Evolutionary conservation across 768 basidiomycete species (phyloP).

Genomic region (Pleurotus djamor): DNA sequence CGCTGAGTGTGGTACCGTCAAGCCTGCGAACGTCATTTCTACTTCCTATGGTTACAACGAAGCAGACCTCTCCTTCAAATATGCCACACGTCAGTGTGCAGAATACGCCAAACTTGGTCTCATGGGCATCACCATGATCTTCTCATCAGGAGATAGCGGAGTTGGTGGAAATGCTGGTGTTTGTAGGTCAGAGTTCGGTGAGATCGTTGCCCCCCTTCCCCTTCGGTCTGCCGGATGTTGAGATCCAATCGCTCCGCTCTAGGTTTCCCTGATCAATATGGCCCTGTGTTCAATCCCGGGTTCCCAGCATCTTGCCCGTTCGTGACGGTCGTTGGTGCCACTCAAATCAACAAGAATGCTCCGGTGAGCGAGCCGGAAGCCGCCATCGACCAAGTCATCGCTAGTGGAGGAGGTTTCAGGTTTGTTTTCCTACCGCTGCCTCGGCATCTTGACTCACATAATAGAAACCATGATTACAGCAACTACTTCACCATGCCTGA

Average conservation of each 20-base stretch:
- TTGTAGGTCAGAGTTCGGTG: slow-evolving; percentile 44
- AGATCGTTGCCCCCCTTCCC: not conserved
- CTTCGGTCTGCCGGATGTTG: not conserved
- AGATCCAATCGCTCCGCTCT: too few species aligned
- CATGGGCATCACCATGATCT: slow-evolving; percentile 57
- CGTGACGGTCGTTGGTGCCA: slow-evolving; percentile 39
- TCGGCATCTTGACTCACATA: not conserved
- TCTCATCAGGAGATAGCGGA: slow-evolving; percentile 60
- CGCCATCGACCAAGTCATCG: slow-evolving; percentile 34
- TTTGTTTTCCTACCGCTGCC: not conserved
- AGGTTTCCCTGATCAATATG: slow-evolving; percentile 7
- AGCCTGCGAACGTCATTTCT: slow-evolving; percentile 40
- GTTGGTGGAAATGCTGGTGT: slow-evolving; percentile 37
- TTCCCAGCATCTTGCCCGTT: slow-evolving; percentile 31
- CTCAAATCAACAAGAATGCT: slow-evolving; percentile 31
- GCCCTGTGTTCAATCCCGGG: slow-evolving; percentile 29
- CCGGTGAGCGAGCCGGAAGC: slow-evolving; percentile 27
- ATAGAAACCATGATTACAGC: slow-evolving; percentile 13
- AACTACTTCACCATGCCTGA: slow-evolving; percentile 35
- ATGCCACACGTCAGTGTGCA: slow-evolving; percentile 41
- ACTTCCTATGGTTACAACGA: slow-evolving; percentile 44
- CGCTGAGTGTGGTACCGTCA: slow-evolving; percentile 36
- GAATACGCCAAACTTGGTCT: slow-evolving; percentile 57
- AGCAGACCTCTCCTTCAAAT: slow-evolving; percentile 32
- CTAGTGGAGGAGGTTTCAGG: slow-evolving; percentile 32